Evolutionary conservation across 192 early-diverging fungal genomes (phyloP), one percentile per base, ranked within the genome.

Genomic region (Globomyces pollinis-pini): DNA sequence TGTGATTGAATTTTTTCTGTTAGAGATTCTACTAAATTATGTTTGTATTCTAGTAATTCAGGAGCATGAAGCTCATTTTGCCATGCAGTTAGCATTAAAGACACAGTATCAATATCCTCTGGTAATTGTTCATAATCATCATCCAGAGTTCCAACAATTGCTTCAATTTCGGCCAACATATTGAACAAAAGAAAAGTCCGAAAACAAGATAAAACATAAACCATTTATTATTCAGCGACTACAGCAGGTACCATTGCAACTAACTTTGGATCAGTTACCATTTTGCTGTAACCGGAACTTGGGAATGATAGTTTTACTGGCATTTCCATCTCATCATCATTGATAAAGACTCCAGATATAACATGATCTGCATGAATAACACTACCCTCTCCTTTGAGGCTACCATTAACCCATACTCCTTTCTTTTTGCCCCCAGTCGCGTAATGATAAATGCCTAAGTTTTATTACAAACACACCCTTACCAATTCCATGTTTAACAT

Each of bases 361-460:
- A 65, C 69, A 36, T 81, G 79, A 57, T 81, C 79, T 0, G 68
- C 70, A 52, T 81, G 77, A 12, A 71, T 60, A 34, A 81, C 70
- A 28, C 67, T 66, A 30, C 71, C 76, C 1, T 55, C 56, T 2
- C 77, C 74, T 31, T 49, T 49, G 3, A 79, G 60, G 11, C 50
- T 28, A 1, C 76, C 76, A n/a, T 70, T 53, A 3, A 66, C 66
- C 66, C 75, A 81, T 3, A 38, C 57, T 12, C 74, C 79, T 5
- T 47, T 60, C 56, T 75, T 69, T 67, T 78, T 81, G 61, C 79
- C 76, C 21, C 72, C 72, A 23, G 62, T 66, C 52, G 59, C 47
- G 66, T 63, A 63, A 62, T 65, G 7, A 36, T 75, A 73, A 7
- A 49, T 61, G 18, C 71, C 65, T 73, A 29, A 11, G 13, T 56